Conservation (phyloP, 129 eudicot genomes). For the Heracleum sosnowskyi region DNA sequence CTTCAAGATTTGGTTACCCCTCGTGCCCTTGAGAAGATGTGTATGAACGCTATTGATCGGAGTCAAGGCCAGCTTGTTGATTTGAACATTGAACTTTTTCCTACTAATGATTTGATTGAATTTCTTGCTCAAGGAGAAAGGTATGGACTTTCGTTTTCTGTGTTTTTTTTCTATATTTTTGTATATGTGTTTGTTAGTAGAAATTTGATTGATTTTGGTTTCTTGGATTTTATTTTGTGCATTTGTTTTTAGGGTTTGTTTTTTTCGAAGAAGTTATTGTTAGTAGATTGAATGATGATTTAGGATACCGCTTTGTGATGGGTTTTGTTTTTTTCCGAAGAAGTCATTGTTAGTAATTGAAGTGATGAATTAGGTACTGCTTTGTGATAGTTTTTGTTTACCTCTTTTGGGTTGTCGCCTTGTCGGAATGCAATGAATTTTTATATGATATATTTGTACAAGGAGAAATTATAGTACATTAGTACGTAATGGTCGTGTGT, state of each 20-base stretch:
- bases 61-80: conserved; percentile 50
- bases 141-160: neutral
- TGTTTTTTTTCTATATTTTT: neutral
- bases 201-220: neutral
- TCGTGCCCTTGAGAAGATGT: conserved; percentile 23
- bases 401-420: neutral
- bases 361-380: neutral
- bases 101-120: conserved; percentile 33
- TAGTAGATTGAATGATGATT: too few species aligned
- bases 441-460: too few species aligned
- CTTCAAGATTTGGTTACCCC: conserved; percentile 5
- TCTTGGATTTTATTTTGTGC: too few species aligned
- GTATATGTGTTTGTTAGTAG: neutral
- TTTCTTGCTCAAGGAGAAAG: conserved; percentile 34
- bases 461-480: too few species aligned
- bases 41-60: conserved; percentile 52
- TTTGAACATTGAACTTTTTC: conserved; percentile 28
- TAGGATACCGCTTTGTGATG: too few species aligned
- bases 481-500: too few species aligned
- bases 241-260: neutral
- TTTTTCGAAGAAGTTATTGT: too few species aligned
- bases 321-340: too few species aligned
- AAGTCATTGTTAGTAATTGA: neutral
- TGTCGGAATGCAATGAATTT: too few species aligned
- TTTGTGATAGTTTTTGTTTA: neutral